Conservation (phyloP, 805 yeast species). For the Ogataea haglerorum region DNA sequence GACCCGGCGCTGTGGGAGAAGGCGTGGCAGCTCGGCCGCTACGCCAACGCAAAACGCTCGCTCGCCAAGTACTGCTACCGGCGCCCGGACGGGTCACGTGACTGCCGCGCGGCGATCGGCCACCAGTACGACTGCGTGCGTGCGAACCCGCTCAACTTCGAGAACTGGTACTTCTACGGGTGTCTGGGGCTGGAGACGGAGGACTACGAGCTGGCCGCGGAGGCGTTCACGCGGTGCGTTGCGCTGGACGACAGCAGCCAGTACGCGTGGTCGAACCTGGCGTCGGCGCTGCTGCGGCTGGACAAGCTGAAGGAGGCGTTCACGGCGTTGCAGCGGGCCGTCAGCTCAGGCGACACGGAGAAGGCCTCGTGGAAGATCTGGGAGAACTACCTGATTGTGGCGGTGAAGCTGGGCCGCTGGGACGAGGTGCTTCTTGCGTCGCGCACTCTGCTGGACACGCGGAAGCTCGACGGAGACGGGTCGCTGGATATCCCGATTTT, state of each 20-base stretch:
- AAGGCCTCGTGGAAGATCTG: conserved; percentile 84
- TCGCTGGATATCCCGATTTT: conserved; percentile 73
- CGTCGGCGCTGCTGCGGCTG: conserved; percentile 66
- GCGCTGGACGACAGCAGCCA: conserved; percentile 77
- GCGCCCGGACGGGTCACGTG: conserved; percentile 59
- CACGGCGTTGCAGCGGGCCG: conserved; percentile 78
- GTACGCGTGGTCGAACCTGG: conserved; percentile 88
- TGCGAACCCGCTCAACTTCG: conserved; percentile 68
- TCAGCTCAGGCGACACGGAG: conserved; percentile 59
- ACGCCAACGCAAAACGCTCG: conserved; percentile 82
- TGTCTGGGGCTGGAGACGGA: conserved; percentile 77
- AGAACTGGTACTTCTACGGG: conserved; percentile 91
- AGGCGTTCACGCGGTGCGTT: conserved; percentile 89
- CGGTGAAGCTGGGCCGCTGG: conserved; percentile 84
- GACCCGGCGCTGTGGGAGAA: conserved; percentile 76
- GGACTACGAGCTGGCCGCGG: conserved; percentile 75
- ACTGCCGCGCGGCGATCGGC: conserved; percentile 51
- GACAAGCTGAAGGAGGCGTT: conserved; percentile 76
- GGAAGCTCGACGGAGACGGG: conserved; percentile 55
- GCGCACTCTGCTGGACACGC: conserved; percentile 55
- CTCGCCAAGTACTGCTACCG: conserved; percentile 67
- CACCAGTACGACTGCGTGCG: conserved; percentile 74
- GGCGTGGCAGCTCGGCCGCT: conserved; percentile 84
- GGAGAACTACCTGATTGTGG: conserved; percentile 82
- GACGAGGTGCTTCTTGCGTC: conserved; percentile 77